A percentile compares a stretch with the other conserved stretches of the same genome.
phyloP scores from a whole-genome alignment of 768 basidiomycete genomes.

The Termitomyces titanicus region DNA sequence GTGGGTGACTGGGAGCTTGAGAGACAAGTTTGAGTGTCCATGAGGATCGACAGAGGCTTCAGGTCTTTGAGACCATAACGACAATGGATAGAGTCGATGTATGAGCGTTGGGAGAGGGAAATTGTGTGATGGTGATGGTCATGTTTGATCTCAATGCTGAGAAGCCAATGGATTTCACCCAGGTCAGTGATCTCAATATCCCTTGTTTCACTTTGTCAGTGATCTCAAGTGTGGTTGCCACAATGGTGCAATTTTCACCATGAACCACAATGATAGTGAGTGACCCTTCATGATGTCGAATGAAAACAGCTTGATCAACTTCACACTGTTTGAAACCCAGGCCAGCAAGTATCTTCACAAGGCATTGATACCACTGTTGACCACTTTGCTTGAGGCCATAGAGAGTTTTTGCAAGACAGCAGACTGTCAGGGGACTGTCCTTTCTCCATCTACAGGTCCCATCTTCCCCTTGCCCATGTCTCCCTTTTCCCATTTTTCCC shows the following conservation, averaged over 20 bases:
- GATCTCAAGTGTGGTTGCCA: no score
- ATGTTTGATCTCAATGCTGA: slow-evolving; percentile 17
- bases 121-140: background rate
- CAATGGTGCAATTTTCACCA: slow-evolving; percentile 13
- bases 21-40: background rate
- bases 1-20: slow-evolving; percentile 6
- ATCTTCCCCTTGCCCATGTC: no score
- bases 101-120: slow-evolving; percentile 19
- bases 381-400: slow-evolving; percentile 23
- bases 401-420: slow-evolving; percentile 19
- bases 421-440: no score
- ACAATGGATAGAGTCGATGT: background rate
- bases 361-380: slow-evolving; percentile 17
- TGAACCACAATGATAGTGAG: slow-evolving; percentile 20
- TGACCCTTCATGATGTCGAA: slow-evolving; percentile 8
- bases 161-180: no score
- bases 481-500: no score
- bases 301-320: no score
- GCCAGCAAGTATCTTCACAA: slow-evolving; percentile 11
- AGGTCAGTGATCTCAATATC: no score
- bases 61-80: background rate
- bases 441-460: no score
- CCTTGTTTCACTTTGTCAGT: no score
- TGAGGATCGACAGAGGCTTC: slow-evolving; percentile 1
- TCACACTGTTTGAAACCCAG: no score